Conservation (phyloP, 2,329 filamentous ascomycete species). For the Helotiales sp. region DNA sequence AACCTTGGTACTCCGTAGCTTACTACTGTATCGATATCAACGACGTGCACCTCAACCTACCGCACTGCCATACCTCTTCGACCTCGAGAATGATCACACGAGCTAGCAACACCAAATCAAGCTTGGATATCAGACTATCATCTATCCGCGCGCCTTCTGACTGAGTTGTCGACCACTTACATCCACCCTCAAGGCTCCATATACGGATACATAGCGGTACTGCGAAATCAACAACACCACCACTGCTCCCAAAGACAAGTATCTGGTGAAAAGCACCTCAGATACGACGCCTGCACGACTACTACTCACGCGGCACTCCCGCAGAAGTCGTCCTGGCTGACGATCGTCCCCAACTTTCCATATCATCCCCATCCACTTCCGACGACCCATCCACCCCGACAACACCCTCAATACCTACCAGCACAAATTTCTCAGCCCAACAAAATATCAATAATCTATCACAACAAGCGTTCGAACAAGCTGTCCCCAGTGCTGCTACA, state of each 20-base stretch:
- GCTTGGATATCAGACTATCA: conserved; percentile 11
- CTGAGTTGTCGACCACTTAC: conserved; percentile 10
- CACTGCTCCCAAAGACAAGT: conserved; percentile 3
- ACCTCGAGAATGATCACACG: conserved; percentile 16
- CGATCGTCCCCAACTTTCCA: conserved; percentile 55
- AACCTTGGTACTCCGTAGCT: not conserved
- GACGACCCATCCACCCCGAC: conserved; percentile 64
- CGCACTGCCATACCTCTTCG: not conserved
- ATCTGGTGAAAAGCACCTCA: conserved; percentile 14
- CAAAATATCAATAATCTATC: conserved; percentile 27
- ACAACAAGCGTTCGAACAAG: conserved; percentile 18
- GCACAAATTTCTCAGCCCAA: conserved; percentile 46
- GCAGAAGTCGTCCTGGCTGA: conserved; percentile 71
- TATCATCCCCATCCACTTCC: conserved; percentile 63
- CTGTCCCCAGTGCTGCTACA: conserved; percentile 27
- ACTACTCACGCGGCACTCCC: conserved; percentile 44
- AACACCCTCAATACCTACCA: conserved; percentile 48
- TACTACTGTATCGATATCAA: not conserved
- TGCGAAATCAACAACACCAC: conserved; percentile 9
- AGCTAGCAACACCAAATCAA: not conserved
- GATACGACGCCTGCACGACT: conserved; percentile 15
- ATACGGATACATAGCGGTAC: conserved; percentile 15
- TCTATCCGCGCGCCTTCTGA: conserved; percentile 11
- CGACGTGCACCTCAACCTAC: conserved; percentile 1
- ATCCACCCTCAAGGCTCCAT: not conserved